Percentiles rank a stretch among this genome's conserved stretches.
Evolutionary conservation across 2,329 filamentous ascomycete genomes (phyloP).

Genomic region (Leptographium procerum): DNA sequence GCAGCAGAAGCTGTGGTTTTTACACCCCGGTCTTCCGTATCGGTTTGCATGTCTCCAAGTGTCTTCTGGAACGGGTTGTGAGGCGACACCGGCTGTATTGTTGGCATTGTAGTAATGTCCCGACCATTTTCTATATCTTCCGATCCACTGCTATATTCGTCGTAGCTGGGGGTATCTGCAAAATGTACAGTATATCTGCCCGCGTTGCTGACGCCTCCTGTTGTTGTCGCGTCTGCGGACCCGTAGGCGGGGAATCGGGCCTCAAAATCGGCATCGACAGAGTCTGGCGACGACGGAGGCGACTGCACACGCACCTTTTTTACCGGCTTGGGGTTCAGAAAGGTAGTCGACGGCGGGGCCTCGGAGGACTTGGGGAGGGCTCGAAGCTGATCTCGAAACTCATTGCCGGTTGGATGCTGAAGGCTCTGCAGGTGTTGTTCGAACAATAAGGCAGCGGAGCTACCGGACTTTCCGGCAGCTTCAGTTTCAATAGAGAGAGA

Average conservation of each 20-base stretch:
- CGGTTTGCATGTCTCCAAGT: constrained; percentile 35
- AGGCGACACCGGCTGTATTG: not conserved
- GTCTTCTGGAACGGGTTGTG: constrained; percentile 47
- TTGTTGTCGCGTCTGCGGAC: constrained; percentile 1
- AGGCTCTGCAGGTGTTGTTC: not conserved
- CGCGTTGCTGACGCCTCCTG: not conserved
- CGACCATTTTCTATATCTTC: constrained; percentile 15
- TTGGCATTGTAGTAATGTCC: constrained; percentile 7
- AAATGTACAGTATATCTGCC: not conserved
- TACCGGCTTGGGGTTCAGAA: constrained; percentile 38
- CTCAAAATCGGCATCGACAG: constrained; percentile 24
- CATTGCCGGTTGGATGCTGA: constrained; percentile 16
- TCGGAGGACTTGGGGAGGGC: constrained; percentile 20
- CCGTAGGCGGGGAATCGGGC: constrained; percentile 19
- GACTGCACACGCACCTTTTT: constrained; percentile 60
- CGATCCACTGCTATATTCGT: constrained; percentile 19
- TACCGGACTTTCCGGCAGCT: constrained; percentile 2
- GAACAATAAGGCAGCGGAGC: constrained; percentile 5
- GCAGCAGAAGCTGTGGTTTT: constrained; percentile 13
- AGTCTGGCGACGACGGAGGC: constrained; percentile 48
- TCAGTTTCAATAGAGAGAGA: not conserved
- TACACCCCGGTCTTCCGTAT: constrained; percentile 15
- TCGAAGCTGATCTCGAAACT: constrained; percentile 20
- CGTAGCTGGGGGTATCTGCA: constrained; percentile 7
- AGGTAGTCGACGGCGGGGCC: constrained; percentile 22